Evolutionary conservation across 73 alveolate genomes (phyloP), one percentile per base, ranked within the genome.

Genomic region (Urostyla sp.): DNA sequence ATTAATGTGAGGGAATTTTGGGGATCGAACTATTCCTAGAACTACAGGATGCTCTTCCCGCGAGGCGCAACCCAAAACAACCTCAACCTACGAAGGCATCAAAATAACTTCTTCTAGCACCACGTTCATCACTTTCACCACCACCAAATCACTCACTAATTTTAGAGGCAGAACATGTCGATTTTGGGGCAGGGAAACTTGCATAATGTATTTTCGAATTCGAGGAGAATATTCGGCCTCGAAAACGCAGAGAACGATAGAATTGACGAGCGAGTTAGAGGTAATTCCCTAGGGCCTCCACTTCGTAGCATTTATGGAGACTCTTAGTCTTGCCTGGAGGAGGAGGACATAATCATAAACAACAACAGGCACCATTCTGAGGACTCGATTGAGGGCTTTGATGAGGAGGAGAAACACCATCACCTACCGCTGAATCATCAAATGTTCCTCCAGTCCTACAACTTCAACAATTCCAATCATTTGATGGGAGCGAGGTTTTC

Each of bases 1-100:
- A 69, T 69, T 46, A 69, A 69, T 69, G 83, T 69, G 10, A 40
- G 83, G 49, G 83, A 69, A 46, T 69, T 69, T 49, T 69, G 83
- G 83, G 83, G 56, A 27, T 15, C 31, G 1, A 34, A 69, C 26
- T 49, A 13, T 26, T 46, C 57, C 32, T 69, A 69, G n/a, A 69
- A 53, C 37, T 49, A 69, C 53, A 69, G 83, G 34, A 69, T 69
- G 83, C 40, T 67, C 24, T 1, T 45, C 20, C 83, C 83, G 21
- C 26, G 24, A n/a, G n/a, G n/a, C n/a, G n/a, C n/a, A n/a, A n/a
- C n/a, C n/a, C n/a, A n/a, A n/a, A n/a, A n/a, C n/a, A n/a, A n/a
- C n/a, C n/a, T n/a, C n/a, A n/a, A n/a, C n/a, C n/a, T n/a, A n/a
- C n/a, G n/a, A n/a, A n/a, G n/a, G n/a, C n/a, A n/a, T n/a, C n/a